Conservation (phyloP, 2,329 filamentous ascomycete species). For the Xylariaceae sp. region DNA sequence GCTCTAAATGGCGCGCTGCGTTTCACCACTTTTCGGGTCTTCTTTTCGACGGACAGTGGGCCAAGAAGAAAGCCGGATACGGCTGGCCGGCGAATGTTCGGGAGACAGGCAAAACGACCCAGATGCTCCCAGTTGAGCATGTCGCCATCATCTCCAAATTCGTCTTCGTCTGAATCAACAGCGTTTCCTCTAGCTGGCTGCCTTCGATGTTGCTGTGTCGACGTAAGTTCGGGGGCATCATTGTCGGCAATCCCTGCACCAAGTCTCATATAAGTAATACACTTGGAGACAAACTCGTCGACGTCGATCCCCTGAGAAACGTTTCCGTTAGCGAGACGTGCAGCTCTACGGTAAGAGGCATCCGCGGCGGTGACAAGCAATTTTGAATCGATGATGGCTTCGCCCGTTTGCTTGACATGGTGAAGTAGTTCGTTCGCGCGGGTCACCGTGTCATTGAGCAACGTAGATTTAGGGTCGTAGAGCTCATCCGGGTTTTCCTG, state of each 20-base stretch:
- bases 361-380: slow-evolving; percentile 77
- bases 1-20: slow-evolving; percentile 65
- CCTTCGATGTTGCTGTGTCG: slow-evolving; percentile 44
- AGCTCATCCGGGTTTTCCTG: slow-evolving; percentile 68
- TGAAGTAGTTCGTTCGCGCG: slow-evolving; percentile 60
- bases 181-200: slow-evolving; percentile 32
- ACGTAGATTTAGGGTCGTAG: slow-evolving; percentile 58
- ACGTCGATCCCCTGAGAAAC: slow-evolving; percentile 72
- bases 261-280: slow-evolving; percentile 77
- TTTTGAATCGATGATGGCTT: slow-evolving; percentile 87
- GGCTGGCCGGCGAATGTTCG: slow-evolving; percentile 65
- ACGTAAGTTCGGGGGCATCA: slow-evolving; percentile 45
- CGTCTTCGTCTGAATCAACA: slow-evolving; percentile 58
- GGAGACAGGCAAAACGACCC: slow-evolving; percentile 70
- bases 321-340: slow-evolving; percentile 68
- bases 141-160: slow-evolving; percentile 65
- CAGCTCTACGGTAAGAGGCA: slow-evolving; percentile 70
- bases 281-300: slow-evolving; percentile 88
- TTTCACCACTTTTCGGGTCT: slow-evolving; percentile 63
- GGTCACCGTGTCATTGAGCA: slow-evolving; percentile 59
- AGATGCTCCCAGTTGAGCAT: slow-evolving; percentile 82
- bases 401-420: slow-evolving; percentile 77
- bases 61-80: slow-evolving; percentile 81
- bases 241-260: slow-evolving; percentile 52
- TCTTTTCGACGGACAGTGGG: slow-evolving; percentile 83